Base-by-base conservation (phyloP, 768 basidiomycete genomes). In the Hydnomerulius pinastri region DNA sequence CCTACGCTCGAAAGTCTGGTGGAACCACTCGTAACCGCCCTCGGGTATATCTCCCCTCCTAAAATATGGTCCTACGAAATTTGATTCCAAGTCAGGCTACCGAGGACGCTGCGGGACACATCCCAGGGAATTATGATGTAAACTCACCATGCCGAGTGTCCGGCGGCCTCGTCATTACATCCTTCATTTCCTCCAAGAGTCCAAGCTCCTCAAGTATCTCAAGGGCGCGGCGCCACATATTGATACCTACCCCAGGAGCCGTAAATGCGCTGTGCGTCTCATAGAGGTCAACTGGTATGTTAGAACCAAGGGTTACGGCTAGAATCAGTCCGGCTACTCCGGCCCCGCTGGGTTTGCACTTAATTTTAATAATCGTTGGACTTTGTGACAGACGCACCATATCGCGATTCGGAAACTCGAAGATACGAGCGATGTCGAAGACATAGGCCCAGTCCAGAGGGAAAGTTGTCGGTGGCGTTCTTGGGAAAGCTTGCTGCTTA, bases 151-250 rank as follows among this genome's bases (percentile, higher is more conserved):
- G 47, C 20, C 21, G 60, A 17, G 57, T 53, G 27, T 49, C 53
- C 39, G 55, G 51, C 17, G 36, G 21, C n/a, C 51, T 50, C 8
- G 52, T 38, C 6, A 58, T 48, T 28, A 61, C 49, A n/a, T 42
- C 43, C 7, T 36, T 28, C 24, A 63, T 46, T 20, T 68, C 72
- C 12, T 71, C 61, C 12, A 67, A 64, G 6, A 80, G 55, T 1
- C 73, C 76, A 43, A 80, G 70, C n/a, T 56, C 50, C 47, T 75
- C 65, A 45, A 78, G 57, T 21, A 77, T 70, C 8, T 58, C 62
- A 76, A 75, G 77, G 20, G 78, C 77, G 40, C 76, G 63, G 4
- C 63, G 58, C 77, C 76, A 77, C 7, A 77, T 73, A 64, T 73
- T 32, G 68, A 75, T 18, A 64, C 78, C 72, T 2, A 71, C 68